phyloP scores from a whole-genome alignment of 495 filamentous ascomycete species.

The Penicillium turbatum region DNA sequence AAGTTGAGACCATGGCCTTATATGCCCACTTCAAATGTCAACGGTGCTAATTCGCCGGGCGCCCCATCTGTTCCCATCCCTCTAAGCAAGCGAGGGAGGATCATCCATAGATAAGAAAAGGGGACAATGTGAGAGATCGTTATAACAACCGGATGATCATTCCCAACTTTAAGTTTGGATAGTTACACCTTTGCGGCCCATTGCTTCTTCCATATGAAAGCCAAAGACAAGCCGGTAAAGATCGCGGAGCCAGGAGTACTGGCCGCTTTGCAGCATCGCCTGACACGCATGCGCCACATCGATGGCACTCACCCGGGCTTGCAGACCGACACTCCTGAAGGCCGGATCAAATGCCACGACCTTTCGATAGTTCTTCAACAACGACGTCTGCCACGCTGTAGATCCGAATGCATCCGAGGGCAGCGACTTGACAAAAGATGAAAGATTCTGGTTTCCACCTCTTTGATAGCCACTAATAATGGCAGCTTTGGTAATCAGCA shows the following conservation, averaged over 20 bases:
- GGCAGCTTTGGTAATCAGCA: slow-evolving; percentile 75
- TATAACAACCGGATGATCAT: neutral
- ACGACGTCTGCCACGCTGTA: slow-evolving; percentile 58
- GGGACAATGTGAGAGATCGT: too few relatives aligned
- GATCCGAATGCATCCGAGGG: slow-evolving; percentile 74
- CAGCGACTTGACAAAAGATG: slow-evolving; percentile 69
- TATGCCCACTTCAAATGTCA: neutral
- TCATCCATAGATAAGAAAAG: neutral
- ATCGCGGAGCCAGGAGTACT: slow-evolving; percentile 72
- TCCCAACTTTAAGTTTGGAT: slow-evolving; percentile 39
- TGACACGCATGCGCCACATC: slow-evolving; percentile 73
- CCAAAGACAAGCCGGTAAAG: slow-evolving; percentile 82
- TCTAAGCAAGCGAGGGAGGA: neutral
- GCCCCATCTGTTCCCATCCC: neutral
- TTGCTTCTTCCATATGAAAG: slow-evolving; percentile 71
- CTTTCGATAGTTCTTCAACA: slow-evolving; percentile 74
- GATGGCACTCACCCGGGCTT: slow-evolving; percentile 55
- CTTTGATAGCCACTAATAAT: slow-evolving; percentile 69
- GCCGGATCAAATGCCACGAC: slow-evolving; percentile 65
- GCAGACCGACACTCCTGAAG: slow-evolving; percentile 54
- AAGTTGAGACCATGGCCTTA: neutral
- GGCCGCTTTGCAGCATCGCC: slow-evolving; percentile 63
- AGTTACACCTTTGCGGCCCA: slow-evolving; percentile 46
- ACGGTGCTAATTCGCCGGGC: neutral
- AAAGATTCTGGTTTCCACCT: slow-evolving; percentile 45